phyloP scores from a whole-genome alignment of 2,329 filamentous ascomycete species.

The Pseudogymnoascus sp. region DNA sequence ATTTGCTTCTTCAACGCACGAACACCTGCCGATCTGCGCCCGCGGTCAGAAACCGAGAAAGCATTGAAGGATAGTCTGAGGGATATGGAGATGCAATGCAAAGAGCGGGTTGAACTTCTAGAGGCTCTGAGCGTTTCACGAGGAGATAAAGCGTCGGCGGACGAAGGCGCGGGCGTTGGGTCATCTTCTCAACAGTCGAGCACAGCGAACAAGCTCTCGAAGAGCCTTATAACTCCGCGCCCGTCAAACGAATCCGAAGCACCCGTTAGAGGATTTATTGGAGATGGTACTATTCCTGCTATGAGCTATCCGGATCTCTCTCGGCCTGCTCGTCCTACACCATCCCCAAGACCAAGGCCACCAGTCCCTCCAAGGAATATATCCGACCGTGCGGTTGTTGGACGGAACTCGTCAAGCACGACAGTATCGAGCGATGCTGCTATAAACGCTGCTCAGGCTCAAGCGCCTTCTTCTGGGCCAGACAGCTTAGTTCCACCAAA shows the following conservation, averaged over 20 bases:
- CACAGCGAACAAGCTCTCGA: slow-evolving; percentile 25
- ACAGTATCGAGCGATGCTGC: slow-evolving; percentile 3
- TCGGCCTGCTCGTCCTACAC: slow-evolving; percentile 57
- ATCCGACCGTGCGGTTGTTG: slow-evolving; percentile 42
- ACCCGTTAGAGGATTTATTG: slow-evolving; percentile 57
- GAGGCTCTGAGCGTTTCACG: slow-evolving; percentile 70
- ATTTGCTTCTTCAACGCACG: slow-evolving; percentile 81
- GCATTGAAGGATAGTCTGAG: slow-evolving; percentile 74
- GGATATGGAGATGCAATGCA: slow-evolving; percentile 83
- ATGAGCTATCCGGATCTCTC: slow-evolving; percentile 76
- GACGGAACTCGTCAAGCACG: slow-evolving; percentile 21
- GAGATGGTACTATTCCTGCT: slow-evolving; percentile 73
- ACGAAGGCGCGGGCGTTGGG: slow-evolving; percentile 20
- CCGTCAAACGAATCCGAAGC: slow-evolving; percentile 25
- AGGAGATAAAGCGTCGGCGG: slow-evolving; percentile 34
- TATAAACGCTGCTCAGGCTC: not conserved
- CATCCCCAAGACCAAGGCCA: slow-evolving; percentile 46
- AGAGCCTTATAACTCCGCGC: slow-evolving; percentile 21
- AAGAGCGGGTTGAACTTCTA: slow-evolving; percentile 83
- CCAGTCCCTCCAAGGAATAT: slow-evolving; percentile 41
- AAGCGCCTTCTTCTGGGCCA: slow-evolving; percentile 18
- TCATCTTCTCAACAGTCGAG: not conserved
- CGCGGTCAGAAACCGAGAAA: slow-evolving; percentile 76
- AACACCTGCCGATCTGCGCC: slow-evolving; percentile 60
- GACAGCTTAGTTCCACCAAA: slow-evolving; percentile 20